Base-by-base conservation (phyloP, 768 basidiomycete species). In the Russula sp. region DNA sequence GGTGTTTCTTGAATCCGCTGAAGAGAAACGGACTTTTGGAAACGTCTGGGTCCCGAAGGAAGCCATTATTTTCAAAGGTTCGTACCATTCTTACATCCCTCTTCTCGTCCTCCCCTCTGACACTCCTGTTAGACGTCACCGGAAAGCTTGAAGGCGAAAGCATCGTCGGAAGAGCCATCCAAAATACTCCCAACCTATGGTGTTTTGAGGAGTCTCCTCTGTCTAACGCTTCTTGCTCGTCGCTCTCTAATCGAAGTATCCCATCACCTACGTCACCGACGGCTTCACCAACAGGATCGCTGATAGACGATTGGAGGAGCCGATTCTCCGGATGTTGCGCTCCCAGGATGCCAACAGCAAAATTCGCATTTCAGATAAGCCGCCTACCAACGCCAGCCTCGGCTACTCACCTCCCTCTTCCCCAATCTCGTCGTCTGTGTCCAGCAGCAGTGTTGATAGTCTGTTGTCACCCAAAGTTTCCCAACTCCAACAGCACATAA, bases 11-110 rank as follows among this genome's bases (percentile, higher is more conserved):
- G 62, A 66, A n/a, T 32, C 52, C 0, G 10, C 13, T 28, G 0
- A 48, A 3, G 10, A 16, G 5, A 48, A 9, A 0, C 34, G 62
- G 16, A 52, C 34, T 11, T 66, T 66, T 53, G 51, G 57, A 6
- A 64, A 64, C 5, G n/a, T 54, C 28, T 64, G 63, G 63, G 2
- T 26, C 2, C 57, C 63, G 13, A 30, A 49, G 7, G 9, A 11
- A 10, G 57, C 57, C 9, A 59, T 64, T 6, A 59, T 64, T 8
- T 63, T 64, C 26, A 64, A 64, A 51, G 61, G 65, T 63, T 8
- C n/a, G 36, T 1, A 2, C 34, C 4, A 30, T 22, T 14, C 40
- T 49, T 26, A 13, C 14, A 9, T 46, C 28, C 36, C 16, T 10
- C 38, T 26, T 42, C 14, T 38, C 14, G 13, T 14, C 38, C 38